These are phyloP conservation scores for Rhynchospora pubera DNA, from an alignment of 176 grass and related monocot species.

Conservation along the genomic window DNA sequence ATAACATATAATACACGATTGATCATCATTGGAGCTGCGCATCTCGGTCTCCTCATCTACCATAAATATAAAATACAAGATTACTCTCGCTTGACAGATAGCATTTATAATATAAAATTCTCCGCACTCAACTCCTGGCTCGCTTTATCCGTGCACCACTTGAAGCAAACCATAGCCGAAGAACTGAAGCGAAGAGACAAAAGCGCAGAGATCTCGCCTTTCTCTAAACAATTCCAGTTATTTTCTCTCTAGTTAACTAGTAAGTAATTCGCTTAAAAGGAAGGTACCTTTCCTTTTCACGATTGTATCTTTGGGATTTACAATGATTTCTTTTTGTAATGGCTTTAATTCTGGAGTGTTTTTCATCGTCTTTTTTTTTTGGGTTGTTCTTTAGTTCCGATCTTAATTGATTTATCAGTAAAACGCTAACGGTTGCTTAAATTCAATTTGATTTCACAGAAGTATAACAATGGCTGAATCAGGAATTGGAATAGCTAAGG, in stretches of 20 bases:
- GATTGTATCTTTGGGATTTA: background rate
- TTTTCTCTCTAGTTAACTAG: background rate
- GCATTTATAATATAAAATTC: background rate
- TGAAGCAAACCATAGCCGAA: background rate
- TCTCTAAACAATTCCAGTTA: background rate
- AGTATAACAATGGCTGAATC: conserved; percentile 20
- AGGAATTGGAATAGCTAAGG: conserved; percentile 21
- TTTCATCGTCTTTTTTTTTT: background rate
- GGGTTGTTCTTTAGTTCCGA: background rate
- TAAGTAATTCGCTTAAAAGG: background rate
- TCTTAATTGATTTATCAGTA: background rate
- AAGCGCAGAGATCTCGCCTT: background rate
- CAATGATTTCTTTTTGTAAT: background rate
- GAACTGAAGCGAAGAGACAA: background rate
- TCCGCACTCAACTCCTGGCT: background rate
- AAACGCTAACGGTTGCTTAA: background rate
- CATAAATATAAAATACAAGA: no score
- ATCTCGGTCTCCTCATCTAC: no score
- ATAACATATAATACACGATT: no score
- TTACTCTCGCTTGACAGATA: no score
- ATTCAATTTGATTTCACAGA: conserved; percentile 6
- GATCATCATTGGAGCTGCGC: no score
- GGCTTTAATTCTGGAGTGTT: background rate
- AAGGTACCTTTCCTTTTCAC: background rate
- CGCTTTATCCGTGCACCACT: background rate